These are phyloP conservation scores for Geranium brycei DNA, from an alignment of 345 rosid species.

Conservation along the genomic window DNA sequence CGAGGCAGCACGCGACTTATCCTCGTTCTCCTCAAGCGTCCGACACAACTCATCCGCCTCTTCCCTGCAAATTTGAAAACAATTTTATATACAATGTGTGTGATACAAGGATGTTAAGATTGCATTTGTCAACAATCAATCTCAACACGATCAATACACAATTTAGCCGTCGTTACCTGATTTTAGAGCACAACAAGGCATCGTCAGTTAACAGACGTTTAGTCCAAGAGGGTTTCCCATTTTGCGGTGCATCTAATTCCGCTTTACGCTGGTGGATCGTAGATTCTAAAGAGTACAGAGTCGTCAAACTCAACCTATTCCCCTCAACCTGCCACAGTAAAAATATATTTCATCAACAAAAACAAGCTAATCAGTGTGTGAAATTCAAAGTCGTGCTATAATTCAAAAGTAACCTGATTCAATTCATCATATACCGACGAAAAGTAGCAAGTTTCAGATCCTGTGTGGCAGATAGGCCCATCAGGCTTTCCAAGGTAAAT, in stretches of 20 bases:
- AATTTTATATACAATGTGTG: too few species aligned
- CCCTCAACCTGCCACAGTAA: conserved; percentile 33
- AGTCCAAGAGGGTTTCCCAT: conserved; percentile 79
- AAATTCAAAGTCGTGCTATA: too few species aligned
- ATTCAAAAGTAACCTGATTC: conserved; percentile 11
- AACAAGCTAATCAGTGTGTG: too few species aligned
- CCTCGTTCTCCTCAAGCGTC: conserved; percentile 66
- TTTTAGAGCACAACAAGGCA: conserved; percentile 53
- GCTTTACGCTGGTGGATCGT: conserved; percentile 56
- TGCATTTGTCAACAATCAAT: neutral
- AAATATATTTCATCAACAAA: neutral
- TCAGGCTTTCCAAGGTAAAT: conserved; percentile 84
- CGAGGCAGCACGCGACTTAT: conserved; percentile 37
- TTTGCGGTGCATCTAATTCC: conserved; percentile 33
- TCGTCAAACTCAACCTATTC: conserved; percentile 43
- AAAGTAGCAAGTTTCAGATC: conserved; percentile 76
- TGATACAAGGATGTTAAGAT: too few species aligned
- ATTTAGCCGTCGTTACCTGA: conserved; percentile 27
- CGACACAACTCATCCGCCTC: conserved; percentile 75
- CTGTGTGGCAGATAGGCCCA: conserved; percentile 95
- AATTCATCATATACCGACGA: conserved; percentile 37
- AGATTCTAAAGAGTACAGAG: conserved; percentile 54
- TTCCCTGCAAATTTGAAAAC: conserved; percentile 32
- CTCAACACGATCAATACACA: neutral
- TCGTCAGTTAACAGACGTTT: conserved; percentile 36